These are phyloP conservation scores for Exophiala viscosa DNA, from an alignment of 2,329 filamentous ascomycete species.

Conservation along the genomic window DNA sequence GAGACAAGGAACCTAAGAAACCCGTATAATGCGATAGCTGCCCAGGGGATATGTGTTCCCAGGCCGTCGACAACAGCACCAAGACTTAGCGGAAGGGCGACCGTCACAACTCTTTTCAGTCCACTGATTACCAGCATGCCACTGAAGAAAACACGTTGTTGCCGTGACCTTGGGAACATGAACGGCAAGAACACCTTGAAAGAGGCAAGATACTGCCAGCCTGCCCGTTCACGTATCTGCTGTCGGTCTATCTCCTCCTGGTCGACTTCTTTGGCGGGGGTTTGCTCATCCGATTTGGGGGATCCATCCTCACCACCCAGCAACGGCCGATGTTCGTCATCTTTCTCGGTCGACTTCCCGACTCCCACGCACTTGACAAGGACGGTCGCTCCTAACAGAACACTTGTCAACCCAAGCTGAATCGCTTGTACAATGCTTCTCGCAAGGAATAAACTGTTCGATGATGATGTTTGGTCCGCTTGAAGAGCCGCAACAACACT, in stretches of 20 bases:
- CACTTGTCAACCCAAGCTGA: constrained; percentile 25
- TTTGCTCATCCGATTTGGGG: constrained; percentile 49
- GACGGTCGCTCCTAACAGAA: constrained; percentile 1
- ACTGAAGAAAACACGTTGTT: constrained; percentile 64
- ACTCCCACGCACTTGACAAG: background rate
- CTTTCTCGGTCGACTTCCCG: background rate
- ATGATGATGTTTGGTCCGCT: background rate
- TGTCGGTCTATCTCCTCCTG: constrained; percentile 51
- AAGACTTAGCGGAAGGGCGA: constrained; percentile 76
- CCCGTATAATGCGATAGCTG: constrained; percentile 52
- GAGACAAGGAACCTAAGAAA: constrained; percentile 49
- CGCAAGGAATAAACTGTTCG: background rate
- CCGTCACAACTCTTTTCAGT: constrained; percentile 67
- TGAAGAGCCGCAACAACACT: constrained; percentile 12
- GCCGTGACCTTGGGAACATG: constrained; percentile 67
- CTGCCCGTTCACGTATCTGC: constrained; percentile 17
- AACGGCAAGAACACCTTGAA: constrained; percentile 75
- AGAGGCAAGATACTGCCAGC: constrained; percentile 68
- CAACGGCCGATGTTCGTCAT: constrained; percentile 34
- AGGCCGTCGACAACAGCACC: constrained; percentile 74
- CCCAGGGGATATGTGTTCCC: constrained; percentile 52
- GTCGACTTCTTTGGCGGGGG: constrained; percentile 56
- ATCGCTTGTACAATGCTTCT: background rate
- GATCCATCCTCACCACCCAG: constrained; percentile 38
- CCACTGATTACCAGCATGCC: constrained; percentile 66